Percentiles rank a stretch among this genome's conserved stretches.
Conservation (phyloP, 305 asterid genomes). For the Solanum hybrid region DNA sequence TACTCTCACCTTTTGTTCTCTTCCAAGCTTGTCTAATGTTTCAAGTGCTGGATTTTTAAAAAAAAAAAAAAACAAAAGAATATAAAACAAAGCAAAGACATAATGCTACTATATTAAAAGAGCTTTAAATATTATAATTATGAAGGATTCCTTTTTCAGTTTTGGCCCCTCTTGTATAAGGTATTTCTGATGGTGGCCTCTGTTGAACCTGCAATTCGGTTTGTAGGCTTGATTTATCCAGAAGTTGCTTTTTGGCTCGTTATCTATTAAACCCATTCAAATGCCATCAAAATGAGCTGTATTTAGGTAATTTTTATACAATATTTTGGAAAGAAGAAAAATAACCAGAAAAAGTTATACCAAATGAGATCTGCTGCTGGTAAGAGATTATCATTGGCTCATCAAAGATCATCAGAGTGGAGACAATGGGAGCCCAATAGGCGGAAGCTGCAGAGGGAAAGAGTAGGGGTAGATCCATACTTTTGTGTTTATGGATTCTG, state of each 20-base stretch:
- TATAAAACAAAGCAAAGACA: background rate
- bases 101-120: background rate
- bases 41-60: background rate
- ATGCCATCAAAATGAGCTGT: background rate
- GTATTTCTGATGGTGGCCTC: background rate
- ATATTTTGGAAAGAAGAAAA: background rate
- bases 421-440: background rate
- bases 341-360: background rate
- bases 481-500: background rate
- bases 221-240: background rate
- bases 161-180: background rate
- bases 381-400: background rate
- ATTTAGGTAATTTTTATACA: background rate
- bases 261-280: background rate
- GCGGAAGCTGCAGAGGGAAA: background rate
- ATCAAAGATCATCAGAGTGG: background rate
- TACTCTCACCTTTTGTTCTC: background rate
- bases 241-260: background rate
- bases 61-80: background rate
- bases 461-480: background rate
- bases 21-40: constrained; percentile 4
- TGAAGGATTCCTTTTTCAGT: background rate
- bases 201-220: background rate
- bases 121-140: background rate
- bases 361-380: background rate